Evolutionary conservation across 2,329 filamentous ascomycete species (phyloP).

Genomic region (Xylaria arbuscula): DNA sequence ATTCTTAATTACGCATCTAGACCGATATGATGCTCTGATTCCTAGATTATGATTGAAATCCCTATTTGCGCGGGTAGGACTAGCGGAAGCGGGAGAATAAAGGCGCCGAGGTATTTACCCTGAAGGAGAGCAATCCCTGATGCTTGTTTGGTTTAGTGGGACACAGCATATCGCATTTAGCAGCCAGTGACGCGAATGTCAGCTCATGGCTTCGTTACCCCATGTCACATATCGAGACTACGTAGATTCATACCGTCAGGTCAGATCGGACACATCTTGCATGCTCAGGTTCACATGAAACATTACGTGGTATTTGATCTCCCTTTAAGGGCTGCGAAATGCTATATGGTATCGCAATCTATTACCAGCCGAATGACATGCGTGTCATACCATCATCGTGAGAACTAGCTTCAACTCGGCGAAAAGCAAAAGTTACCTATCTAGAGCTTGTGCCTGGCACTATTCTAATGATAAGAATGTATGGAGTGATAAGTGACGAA

Average conservation of each 20-base stretch:
- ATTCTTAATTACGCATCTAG: constrained; percentile 7
- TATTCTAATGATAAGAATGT: constrained; percentile 39
- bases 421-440: constrained; percentile 36
- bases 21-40: neutral
- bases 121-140: constrained; percentile 13
- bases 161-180: constrained; percentile 23
- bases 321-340: constrained; percentile 3
- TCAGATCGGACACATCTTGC: neutral
- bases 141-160: neutral
- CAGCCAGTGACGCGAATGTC: constrained; percentile 12
- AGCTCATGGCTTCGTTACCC: constrained; percentile 10
- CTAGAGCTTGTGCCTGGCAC: constrained; percentile 50
- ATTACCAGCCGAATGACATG: neutral
- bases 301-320: constrained; percentile 6
- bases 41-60: neutral
- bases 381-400: neutral
- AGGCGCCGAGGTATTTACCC: constrained; percentile 33
- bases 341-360: constrained; percentile 12
- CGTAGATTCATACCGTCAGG: neutral
- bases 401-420: neutral
- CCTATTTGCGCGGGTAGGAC: neutral
- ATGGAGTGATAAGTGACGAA: neutral
- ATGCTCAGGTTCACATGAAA: constrained; percentile 1
- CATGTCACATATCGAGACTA: neutral
- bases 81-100: constrained; percentile 27